These are phyloP conservation scores for Paspalum vaginatum DNA, from an alignment of 176 grass and related monocot genomes.

Conservation along the genomic window DNA sequence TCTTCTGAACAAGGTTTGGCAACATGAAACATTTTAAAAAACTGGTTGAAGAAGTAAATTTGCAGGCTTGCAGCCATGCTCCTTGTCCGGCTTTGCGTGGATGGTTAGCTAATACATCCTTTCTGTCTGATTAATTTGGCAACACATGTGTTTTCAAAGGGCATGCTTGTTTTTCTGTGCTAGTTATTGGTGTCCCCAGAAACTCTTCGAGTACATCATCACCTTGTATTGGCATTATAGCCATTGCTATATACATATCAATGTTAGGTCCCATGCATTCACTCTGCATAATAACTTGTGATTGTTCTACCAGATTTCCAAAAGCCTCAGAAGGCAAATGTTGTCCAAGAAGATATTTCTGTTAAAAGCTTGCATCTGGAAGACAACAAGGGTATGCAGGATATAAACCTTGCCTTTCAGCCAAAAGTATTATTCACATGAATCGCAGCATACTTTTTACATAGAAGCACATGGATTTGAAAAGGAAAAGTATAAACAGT, in stretches of 20 bases:
- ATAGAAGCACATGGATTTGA: neutral
- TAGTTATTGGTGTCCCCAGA: conserved; percentile 7
- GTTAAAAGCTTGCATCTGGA: conserved; percentile 41
- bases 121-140: neutral
- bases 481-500: neutral
- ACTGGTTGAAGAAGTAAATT: conserved; percentile 13
- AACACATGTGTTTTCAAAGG: neutral
- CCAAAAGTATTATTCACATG: conserved; percentile 10
- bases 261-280: neutral
- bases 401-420: conserved; percentile 13
- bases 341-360: conserved; percentile 27
- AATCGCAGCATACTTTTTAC: neutral
- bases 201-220: conserved; percentile 3
- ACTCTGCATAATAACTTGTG: conserved; percentile 10
- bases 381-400: conserved; percentile 37
- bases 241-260: neutral
- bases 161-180: neutral
- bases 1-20: neutral
- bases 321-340: conserved; percentile 23
- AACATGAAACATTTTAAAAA: neutral
- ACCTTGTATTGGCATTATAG: neutral
- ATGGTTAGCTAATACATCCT: neutral
- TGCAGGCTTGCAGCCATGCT: neutral
- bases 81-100: neutral
- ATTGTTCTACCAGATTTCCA: conserved; percentile 35